These are phyloP conservation scores for Podaxis carcinomalis DNA, from an alignment of 768 basidiomycete genomes.

Conservation along the genomic window DNA sequence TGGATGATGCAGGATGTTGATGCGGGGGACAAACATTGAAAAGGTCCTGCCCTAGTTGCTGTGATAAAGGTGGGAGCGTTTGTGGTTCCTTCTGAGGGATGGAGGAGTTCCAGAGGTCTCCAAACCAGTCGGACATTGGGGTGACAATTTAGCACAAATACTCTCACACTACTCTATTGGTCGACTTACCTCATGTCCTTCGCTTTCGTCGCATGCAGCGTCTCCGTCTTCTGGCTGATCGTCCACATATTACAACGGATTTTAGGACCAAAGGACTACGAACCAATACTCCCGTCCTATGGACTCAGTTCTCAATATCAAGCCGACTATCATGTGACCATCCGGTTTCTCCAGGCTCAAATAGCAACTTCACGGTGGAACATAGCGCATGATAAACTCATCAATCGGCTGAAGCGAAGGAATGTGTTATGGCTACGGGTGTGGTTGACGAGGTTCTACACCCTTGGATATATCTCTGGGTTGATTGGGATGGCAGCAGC, in stretches of 20 bases:
- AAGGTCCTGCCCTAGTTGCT: too few relatives aligned
- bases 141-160: too few relatives aligned
- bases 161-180: too few relatives aligned
- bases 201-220: neutral
- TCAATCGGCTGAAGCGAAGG: neutral
- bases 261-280: neutral
- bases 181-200: neutral
- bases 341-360: constrained; percentile 3
- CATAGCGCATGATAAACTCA: neutral
- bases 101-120: too few relatives aligned
- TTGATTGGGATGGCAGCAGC: constrained; percentile 1
- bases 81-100: too few relatives aligned
- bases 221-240: constrained; percentile 6
- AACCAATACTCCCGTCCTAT: neutral
- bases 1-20: too few relatives aligned
- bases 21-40: too few relatives aligned
- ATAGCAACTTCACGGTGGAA: constrained; percentile 7
- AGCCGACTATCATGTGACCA: neutral
- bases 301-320: neutral
- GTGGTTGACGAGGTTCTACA: constrained; percentile 8
- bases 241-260: neutral
- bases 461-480: constrained; percentile 2
- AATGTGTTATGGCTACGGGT: neutral
- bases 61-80: too few relatives aligned
- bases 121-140: too few relatives aligned